phyloP scores from a whole-genome alignment of 129 eudicot species.

The Dittrichia graveolens region DNA sequence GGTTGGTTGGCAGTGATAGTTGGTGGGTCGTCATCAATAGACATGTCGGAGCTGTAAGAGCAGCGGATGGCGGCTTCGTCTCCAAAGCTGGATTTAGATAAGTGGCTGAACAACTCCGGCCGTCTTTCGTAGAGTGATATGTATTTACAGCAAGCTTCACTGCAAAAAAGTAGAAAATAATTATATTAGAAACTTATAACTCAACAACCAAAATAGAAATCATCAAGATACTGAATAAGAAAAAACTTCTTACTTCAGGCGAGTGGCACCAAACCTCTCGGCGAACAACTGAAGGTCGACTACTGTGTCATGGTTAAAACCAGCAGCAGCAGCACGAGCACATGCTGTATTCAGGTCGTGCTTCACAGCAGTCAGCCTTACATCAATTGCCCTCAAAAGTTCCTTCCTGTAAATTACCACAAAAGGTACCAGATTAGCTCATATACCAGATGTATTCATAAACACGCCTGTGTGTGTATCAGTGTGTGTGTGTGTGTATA shows the following conservation, averaged over 20 bases:
- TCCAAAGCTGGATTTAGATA: constrained; percentile 41
- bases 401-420: constrained; percentile 68
- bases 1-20: constrained; percentile 10
- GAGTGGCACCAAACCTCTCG: constrained; percentile 81
- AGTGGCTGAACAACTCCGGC: constrained; percentile 53
- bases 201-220: not conserved
- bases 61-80: constrained; percentile 64
- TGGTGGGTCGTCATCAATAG: constrained; percentile 71
- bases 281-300: constrained; percentile 86
- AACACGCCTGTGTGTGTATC: not conserved
- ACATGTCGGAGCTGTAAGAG: constrained; percentile 94
- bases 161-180: constrained; percentile 36
- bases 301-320: constrained; percentile 66
- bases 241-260: constrained; percentile 66
- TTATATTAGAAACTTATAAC: not conserved
- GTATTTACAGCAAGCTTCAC: constrained; percentile 90
- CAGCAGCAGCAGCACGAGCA: constrained; percentile 88
- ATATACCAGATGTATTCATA: not conserved
- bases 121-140: constrained; percentile 60
- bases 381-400: constrained; percentile 93
- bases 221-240: not conserved
- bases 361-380: constrained; percentile 78
- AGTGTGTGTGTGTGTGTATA: not conserved
- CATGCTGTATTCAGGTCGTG: constrained; percentile 78
- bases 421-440: not conserved